These are phyloP conservation scores for Hypoxylon perforatum DNA, from an alignment of 495 filamentous ascomycete genomes.

Conservation along the genomic window DNA sequence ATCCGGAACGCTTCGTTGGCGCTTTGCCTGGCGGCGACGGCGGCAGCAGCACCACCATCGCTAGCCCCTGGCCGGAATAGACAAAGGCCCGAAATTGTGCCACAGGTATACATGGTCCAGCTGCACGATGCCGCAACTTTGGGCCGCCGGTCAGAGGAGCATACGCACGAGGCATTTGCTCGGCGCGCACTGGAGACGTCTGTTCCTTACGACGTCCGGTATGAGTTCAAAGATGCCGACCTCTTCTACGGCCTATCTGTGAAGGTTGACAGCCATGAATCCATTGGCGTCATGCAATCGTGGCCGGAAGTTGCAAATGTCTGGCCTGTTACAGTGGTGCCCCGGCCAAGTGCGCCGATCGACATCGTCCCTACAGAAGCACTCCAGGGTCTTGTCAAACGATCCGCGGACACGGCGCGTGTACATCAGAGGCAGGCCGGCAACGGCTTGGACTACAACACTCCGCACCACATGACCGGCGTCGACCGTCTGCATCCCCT, in stretches of 20 bases:
- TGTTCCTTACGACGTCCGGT: constrained; percentile 5
- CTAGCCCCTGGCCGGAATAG: not conserved
- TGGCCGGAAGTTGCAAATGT: constrained; percentile 12
- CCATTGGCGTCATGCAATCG: not conserved
- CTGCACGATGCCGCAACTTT: constrained; percentile 1
- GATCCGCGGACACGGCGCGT: not conserved
- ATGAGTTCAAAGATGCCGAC: constrained; percentile 11
- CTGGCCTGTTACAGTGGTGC: constrained; percentile 7
- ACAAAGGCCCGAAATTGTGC: not conserved
- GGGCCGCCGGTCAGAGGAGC: constrained; percentile 3
- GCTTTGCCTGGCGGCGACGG: not conserved
- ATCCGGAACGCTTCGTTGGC: not conserved
- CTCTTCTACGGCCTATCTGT: constrained; percentile 17
- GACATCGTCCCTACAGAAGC: not conserved
- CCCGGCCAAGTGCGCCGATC: constrained; percentile 1
- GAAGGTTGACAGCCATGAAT: not conserved
- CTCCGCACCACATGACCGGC: constrained; percentile 11
- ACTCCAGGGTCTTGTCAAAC: not conserved
- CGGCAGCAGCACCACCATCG: not conserved
- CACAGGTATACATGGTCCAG: not conserved
- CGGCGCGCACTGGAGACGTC: not conserved
- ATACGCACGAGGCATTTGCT: constrained; percentile 6
- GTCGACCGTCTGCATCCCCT: constrained; percentile 16
- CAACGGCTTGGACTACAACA: constrained; percentile 1
- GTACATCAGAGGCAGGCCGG: not conserved